A percentile compares a stretch with the other conserved stretches of the same genome.
Evolutionary conservation across 257 asterid species (phyloP).

Genomic region (Nicotiana otophora): DNA sequence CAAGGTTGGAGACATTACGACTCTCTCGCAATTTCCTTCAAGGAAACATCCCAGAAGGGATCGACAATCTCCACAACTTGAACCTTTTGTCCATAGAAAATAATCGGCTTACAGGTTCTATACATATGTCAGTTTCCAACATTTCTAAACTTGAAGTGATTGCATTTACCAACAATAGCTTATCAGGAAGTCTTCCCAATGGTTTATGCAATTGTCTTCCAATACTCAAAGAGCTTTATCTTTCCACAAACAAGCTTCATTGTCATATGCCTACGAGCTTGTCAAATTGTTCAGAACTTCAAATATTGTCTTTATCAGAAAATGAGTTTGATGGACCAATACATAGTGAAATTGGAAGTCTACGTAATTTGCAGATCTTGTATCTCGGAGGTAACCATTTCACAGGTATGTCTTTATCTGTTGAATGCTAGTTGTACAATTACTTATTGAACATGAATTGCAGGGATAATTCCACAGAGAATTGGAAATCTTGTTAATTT

Average conservation of each 20-base stretch:
- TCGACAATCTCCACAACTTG: constrained; percentile 7
- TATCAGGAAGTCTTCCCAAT: neutral
- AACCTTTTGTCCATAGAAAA: neutral
- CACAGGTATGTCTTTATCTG: neutral
- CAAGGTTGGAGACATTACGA: neutral
- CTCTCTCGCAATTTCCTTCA: neutral
- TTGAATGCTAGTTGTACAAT: neutral
- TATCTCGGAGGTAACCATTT: neutral
- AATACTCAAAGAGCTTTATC: neutral
- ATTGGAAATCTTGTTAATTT: neutral
- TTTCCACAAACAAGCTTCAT: neutral
- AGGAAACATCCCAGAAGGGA: neutral
- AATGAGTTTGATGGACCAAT: neutral
- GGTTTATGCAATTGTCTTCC: neutral
- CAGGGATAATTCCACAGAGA: neutral
- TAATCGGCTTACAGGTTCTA: constrained; percentile 4
- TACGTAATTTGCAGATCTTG: neutral
- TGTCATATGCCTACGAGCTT: neutral
- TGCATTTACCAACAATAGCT: neutral
- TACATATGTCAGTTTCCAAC: neutral
- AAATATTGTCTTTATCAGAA: too few relatives aligned
- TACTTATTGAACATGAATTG: too few relatives aligned
- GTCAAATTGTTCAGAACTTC: too few relatives aligned
- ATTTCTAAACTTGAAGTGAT: neutral
- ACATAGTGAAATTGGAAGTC: neutral